Base-by-base conservation (phyloP, 805 yeast genomes). In the Monosporozyma aerobia region DNA sequence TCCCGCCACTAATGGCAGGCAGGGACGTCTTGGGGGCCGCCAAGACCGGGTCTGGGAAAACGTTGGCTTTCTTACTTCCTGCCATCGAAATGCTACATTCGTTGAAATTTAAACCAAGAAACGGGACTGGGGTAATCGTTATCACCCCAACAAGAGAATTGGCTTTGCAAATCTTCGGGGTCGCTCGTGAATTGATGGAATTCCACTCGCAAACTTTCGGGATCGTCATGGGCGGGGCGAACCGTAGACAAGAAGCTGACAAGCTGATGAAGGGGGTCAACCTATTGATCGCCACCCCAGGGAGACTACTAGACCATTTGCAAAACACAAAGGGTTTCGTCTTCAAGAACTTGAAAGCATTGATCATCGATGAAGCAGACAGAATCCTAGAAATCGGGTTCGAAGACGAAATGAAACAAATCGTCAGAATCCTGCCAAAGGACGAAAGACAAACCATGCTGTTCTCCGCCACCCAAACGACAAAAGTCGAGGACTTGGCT, bases 1-100 rank as follows among this genome's bases (percentile, higher is more conserved):
- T 94, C 52, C 98, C 99, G 6, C 98, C 99, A 10, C 76, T 94
- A 56, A 73, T 95, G 57, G 97, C 98, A 1, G 99, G 99, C 45
- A 81, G 92, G 61, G 99, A 94, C 71, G 98, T 95, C 22, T 77
- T 94, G 51, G 99, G 99, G 59, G 99, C 99, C n/a, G 99, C 99
- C 53, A 92, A 90, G 73, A 94, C 99, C 2, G 99, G 99, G 51
- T 90, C 97, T 1, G 99, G 99, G 68, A 94, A 94, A 74, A 94
- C 99, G 0, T 74, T 95, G 56, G 98, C 99, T 9, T 94, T 94
- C 62, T 75, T 94, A 64, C 79, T 94, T 55, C 99, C 99, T 13
- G 99, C 99, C 33, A 85, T 94, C 58, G 99, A 94, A 72, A 74
- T 90, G 73, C 77, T 94, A 52, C 86, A 90, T 66, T 83, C 96